Base-by-base conservation (phyloP, 1,284 basidiomycete genomes). In the Cryptococcus wingfieldii region DNA sequence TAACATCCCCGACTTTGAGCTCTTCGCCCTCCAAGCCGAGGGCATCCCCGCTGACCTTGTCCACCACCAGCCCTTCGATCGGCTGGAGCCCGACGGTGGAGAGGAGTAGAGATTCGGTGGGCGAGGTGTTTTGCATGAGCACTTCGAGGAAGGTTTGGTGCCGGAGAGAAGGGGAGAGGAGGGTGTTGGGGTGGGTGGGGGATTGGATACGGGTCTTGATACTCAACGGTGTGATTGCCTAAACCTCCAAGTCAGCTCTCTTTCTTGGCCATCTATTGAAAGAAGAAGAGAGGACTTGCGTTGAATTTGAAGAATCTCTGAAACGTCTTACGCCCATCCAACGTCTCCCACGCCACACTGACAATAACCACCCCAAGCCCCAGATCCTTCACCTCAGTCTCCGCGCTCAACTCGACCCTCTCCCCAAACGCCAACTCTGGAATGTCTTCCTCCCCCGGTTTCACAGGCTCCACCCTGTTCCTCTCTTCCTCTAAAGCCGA, bases 271-370 rank as follows among this genome's bases (percentile, higher is more conserved):
- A 38, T 47, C 38, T 41, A 23, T 25, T 14, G 6, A 5, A 16
- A 51, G 23, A 3, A 23, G 23, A 23, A 23, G 23, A 23, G 23
- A 23, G 3, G 38, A 82, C 87, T 72, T 69, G 90, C 90, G 41
- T 82, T 83, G 72, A 92, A 93, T 73, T 90, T 92, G 78, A 91
- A 89, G 76, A 89, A 92, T 69, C 91, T 89, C 58, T 87, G 82
- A 70, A 92, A 89, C 37, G 84, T 85, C 68, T 87, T 83, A 34
- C 86, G 77, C 4, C 84, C 81, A 66, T 87, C 85, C n/a, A 78
- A 75, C 1, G 79, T 75, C 59, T 72, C 74, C 68, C 74, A 76
- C 19, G 72, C 74, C 0, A 74, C 70, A 44, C 62, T 66, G 51
- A 64, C 63, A 23, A 75, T 74, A 51, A 76, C 43, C 7, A 76